Conservation (phyloP, 768 basidiomycete genomes). For the Mycena filopes region DNA sequence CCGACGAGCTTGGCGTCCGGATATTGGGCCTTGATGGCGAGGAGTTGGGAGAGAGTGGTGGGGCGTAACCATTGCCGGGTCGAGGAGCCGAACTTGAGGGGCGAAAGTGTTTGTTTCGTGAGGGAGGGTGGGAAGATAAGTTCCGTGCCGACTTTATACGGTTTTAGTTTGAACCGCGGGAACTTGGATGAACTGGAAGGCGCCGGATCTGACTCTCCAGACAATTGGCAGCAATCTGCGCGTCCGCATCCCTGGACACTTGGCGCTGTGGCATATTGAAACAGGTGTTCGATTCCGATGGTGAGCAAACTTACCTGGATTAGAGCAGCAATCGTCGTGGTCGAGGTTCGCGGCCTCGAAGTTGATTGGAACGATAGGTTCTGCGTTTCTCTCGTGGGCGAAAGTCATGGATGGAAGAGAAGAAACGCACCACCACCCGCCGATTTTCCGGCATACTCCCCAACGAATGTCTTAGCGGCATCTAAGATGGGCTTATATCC, state of each 20-base stretch:
- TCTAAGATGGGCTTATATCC: constrained; percentile 35
- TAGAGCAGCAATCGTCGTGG: constrained; percentile 25
- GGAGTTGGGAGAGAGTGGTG: constrained; percentile 30
- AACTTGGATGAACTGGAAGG: constrained; percentile 26
- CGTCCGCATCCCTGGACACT: constrained; percentile 30
- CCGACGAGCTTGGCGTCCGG: constrained; percentile 35
- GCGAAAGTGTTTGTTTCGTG: constrained; percentile 22
- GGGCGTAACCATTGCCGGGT: constrained; percentile 33
- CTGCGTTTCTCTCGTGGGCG: background rate
- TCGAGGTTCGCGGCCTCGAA: constrained; percentile 33
- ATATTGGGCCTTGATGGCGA: constrained; percentile 29
- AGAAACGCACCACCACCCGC: constrained; percentile 13
- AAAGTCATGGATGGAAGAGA: background rate
- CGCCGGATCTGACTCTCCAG: constrained; percentile 2
- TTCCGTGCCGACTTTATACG: constrained; percentile 31
- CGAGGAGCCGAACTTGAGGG: constrained; percentile 29
- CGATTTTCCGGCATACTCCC: constrained; percentile 27
- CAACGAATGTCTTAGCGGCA: constrained; percentile 35
- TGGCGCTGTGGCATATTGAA: constrained; percentile 9
- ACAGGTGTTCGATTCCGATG: background rate
- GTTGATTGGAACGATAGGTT: constrained; percentile 31
- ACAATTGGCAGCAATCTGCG: constrained; percentile 32
- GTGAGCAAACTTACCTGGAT: constrained; percentile 10
- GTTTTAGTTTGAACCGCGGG: constrained; percentile 34
- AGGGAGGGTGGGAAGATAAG: constrained; percentile 35